phyloP scores from a whole-genome alignment of 805 yeast genomes.

The Nakazawaea anatomiae region DNA sequence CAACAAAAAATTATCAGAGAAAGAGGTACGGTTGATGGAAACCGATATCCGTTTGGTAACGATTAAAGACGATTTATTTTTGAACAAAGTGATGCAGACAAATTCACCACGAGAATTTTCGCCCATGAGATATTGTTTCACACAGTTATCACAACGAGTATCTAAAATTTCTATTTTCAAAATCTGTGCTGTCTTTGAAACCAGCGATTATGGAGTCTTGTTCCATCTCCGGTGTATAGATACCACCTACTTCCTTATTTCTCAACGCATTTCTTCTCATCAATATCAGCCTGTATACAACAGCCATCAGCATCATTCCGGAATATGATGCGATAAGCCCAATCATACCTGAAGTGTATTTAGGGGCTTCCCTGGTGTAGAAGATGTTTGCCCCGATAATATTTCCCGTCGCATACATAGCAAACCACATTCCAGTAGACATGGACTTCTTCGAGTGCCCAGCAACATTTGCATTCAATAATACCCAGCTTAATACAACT shows the following conservation, averaged over 20 bases:
- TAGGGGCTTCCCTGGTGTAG: slow-evolving; percentile 43
- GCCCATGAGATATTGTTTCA: not conserved
- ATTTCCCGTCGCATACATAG: slow-evolving; percentile 53
- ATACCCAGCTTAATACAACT: slow-evolving; percentile 22
- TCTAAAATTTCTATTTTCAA: slow-evolving; percentile 51
- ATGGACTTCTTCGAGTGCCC: slow-evolving; percentile 54
- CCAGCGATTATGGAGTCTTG: slow-evolving; percentile 31
- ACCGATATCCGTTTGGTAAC: too few relatives aligned
- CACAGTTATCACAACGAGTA: slow-evolving; percentile 22
- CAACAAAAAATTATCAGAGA: too few relatives aligned
- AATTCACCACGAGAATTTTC: not conserved
- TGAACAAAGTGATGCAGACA: too few relatives aligned
- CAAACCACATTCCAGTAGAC: slow-evolving; percentile 47
- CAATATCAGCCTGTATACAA: slow-evolving; percentile 14
- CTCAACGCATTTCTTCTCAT: slow-evolving; percentile 42
- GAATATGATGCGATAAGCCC: slow-evolving; percentile 38
- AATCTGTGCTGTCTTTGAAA: slow-evolving; percentile 55
- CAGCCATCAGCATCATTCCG: slow-evolving; percentile 17
- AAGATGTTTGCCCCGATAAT: slow-evolving; percentile 63
- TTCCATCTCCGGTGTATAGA: slow-evolving; percentile 17
- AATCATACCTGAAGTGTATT: slow-evolving; percentile 52
- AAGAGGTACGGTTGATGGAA: too few relatives aligned
- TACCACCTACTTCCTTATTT: slow-evolving; percentile 29
- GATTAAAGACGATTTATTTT: too few relatives aligned
- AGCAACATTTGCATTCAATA: slow-evolving; percentile 43